Percentiles rank a stretch among this genome's conserved stretches.
phyloP scores from a whole-genome alignment of 805 yeast genomes.

The Metschnikowia bowlesiae region DNA sequence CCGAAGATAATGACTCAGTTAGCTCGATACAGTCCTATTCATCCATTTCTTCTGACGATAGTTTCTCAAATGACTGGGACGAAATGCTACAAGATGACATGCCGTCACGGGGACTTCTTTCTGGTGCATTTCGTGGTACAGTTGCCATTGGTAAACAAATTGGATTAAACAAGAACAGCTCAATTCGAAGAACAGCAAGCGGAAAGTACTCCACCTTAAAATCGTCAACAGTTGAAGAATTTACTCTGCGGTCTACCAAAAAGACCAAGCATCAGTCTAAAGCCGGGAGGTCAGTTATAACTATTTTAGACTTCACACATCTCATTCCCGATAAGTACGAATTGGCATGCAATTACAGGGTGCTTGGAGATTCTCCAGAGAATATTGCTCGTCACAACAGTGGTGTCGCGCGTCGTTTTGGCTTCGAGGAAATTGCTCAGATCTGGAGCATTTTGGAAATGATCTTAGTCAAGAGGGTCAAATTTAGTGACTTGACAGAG shows the following conservation, averaged over 20 bases:
- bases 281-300: slow-evolving; percentile 50
- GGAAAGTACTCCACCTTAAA: slow-evolving; percentile 34
- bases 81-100: slow-evolving; percentile 58
- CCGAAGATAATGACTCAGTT: slow-evolving; percentile 8
- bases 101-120: slow-evolving; percentile 46
- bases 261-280: slow-evolving; percentile 19
- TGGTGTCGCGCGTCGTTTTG: slow-evolving; percentile 59
- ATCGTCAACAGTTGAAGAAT: slow-evolving; percentile 38
- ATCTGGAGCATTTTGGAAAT: slow-evolving; percentile 67
- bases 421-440: slow-evolving; percentile 58
- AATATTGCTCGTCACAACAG: slow-evolving; percentile 67
- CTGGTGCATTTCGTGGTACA: slow-evolving; percentile 44
- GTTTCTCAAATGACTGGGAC: slow-evolving; percentile 66
- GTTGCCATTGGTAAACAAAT: slow-evolving; percentile 37
- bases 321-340: slow-evolving; percentile 73
- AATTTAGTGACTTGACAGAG: slow-evolving; percentile 8
- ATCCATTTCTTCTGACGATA: slow-evolving; percentile 45
- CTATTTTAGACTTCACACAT: slow-evolving; percentile 59
- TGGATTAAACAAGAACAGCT: slow-evolving; percentile 19
- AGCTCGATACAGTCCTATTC: slow-evolving; percentile 14
- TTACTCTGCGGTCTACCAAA: slow-evolving; percentile 18
- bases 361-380: slow-evolving; percentile 61
- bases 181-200: slow-evolving; percentile 35
- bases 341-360: slow-evolving; percentile 61
- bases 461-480: slow-evolving; percentile 36